Evolutionary conservation across 352 stramenopile genomes (phyloP).

Genomic region (Globisporangium carolinianum): DNA sequence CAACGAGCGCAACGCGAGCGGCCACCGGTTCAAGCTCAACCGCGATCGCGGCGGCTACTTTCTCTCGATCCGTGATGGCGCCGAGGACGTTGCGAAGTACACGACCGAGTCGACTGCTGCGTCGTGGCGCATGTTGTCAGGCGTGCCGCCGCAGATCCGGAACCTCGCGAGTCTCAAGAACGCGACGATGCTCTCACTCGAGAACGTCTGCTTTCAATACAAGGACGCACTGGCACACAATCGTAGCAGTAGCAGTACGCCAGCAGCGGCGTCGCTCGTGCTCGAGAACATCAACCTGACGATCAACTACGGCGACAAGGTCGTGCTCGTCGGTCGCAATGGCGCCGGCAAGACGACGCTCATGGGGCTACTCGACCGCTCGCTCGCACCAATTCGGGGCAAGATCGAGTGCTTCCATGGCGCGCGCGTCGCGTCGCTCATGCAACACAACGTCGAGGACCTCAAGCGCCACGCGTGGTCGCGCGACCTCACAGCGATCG

Average conservation of each 20-base stretch:
- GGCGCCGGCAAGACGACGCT: constrained; percentile 89
- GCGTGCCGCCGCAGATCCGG: constrained; percentile 39
- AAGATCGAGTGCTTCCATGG: constrained; percentile 44
- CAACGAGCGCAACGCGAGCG: constrained; percentile 42
- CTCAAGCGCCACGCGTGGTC: constrained; percentile 49
- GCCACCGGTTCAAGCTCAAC: constrained; percentile 52
- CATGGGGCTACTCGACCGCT: constrained; percentile 88
- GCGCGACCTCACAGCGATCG: constrained; percentile 27
- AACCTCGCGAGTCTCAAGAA: constrained; percentile 43
- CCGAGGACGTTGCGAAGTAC: constrained; percentile 37
- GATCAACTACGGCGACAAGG: constrained; percentile 70
- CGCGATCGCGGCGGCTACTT: constrained; percentile 41
- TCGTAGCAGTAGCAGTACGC: neutral
- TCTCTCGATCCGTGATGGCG: constrained; percentile 20
- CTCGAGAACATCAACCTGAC: constrained; percentile 64
- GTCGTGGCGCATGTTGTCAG: constrained; percentile 39
- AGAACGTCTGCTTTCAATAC: constrained; percentile 49
- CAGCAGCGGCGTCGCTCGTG: constrained; percentile 24
- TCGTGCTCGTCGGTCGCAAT: constrained; percentile 87
- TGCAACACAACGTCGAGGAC: constrained; percentile 62
- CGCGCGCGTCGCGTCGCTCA: constrained; percentile 40
- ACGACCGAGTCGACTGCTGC: constrained; percentile 22
- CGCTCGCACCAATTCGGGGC: constrained; percentile 41
- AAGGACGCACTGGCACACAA: neutral
- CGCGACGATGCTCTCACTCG: constrained; percentile 43